phyloP scores from a whole-genome alignment of 129 eudicot genomes.

The Kitagawia praeruptora region DNA sequence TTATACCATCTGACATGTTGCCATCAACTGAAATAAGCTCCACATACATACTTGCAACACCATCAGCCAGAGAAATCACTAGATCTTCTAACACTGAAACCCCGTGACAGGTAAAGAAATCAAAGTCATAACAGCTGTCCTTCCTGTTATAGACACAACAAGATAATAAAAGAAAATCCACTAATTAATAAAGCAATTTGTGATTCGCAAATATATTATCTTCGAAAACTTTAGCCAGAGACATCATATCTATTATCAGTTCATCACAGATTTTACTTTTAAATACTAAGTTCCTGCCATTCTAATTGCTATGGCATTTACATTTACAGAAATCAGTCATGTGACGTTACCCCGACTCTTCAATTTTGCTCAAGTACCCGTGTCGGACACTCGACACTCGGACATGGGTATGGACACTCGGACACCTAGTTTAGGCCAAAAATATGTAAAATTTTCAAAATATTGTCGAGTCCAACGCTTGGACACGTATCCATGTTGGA shows the following conservation, averaged over 20 bases:
- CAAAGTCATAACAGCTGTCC: conserved; percentile 40
- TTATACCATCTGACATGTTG: conserved; percentile 67
- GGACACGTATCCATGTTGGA: too few species aligned
- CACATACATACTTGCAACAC: conserved; percentile 83
- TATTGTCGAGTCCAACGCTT: too few species aligned
- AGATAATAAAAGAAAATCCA: conserved; percentile 12
- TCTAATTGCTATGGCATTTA: not conserved
- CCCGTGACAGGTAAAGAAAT: conserved; percentile 49
- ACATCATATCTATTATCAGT: not conserved
- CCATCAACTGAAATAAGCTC: conserved; percentile 95
- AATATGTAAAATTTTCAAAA: too few species aligned
- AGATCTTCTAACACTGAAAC: conserved; percentile 77
- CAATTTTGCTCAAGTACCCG: too few species aligned
- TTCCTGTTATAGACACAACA: conserved; percentile 39
- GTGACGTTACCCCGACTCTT: too few species aligned
- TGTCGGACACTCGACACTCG: too few species aligned
- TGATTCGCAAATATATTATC: not conserved
- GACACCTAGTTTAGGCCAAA: too few species aligned
- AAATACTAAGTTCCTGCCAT: not conserved
- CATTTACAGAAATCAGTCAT: not conserved
- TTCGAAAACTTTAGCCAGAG: not conserved
- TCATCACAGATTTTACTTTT: not conserved
- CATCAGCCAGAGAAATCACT: conserved; percentile 80
- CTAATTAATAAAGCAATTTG: not conserved
- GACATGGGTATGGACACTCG: too few species aligned